phyloP scores from a whole-genome alignment of 148 eudicot species.

The Chenopodium formosanum region DNA sequence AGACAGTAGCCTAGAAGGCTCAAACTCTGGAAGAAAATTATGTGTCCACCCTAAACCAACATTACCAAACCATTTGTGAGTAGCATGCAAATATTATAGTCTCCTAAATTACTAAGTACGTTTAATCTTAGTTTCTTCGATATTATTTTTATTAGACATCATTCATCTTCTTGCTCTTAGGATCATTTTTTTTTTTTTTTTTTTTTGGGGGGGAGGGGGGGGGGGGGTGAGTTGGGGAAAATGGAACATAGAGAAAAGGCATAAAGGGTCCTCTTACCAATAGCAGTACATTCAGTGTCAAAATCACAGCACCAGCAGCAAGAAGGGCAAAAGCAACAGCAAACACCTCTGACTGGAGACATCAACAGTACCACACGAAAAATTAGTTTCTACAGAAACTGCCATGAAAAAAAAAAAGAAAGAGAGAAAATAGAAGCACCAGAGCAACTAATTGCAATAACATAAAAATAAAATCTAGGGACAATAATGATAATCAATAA shows the following conservation, averaged over 20 bases:
- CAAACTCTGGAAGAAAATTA: constrained; percentile 96
- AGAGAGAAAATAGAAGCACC: neutral
- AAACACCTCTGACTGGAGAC: constrained; percentile 87
- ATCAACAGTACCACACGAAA: constrained; percentile 15
- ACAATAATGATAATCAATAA: neutral
- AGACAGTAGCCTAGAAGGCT: constrained; percentile 96
- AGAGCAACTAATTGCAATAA: neutral
- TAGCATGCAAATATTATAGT: neutral
- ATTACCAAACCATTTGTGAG: constrained; percentile 8
- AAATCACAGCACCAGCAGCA: constrained; percentile 94
- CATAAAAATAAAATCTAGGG: neutral
- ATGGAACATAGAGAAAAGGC: neutral
- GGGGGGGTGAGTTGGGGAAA: neutral
- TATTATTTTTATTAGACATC: neutral
- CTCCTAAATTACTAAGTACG: neutral
- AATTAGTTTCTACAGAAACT: neutral
- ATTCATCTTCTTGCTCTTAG: neutral
- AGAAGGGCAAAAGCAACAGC: constrained; percentile 98
- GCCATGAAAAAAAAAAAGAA: neutral
- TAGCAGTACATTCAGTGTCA: constrained; percentile 87
- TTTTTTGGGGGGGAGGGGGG: neutral
- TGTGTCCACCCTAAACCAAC: constrained; percentile 83
- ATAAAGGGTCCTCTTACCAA: constrained; percentile 61
- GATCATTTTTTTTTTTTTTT: neutral
- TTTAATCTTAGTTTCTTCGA: neutral